Base-by-base conservation (phyloP, 2,329 filamentous ascomycete genomes). In the Fusarium nodosum region DNA sequence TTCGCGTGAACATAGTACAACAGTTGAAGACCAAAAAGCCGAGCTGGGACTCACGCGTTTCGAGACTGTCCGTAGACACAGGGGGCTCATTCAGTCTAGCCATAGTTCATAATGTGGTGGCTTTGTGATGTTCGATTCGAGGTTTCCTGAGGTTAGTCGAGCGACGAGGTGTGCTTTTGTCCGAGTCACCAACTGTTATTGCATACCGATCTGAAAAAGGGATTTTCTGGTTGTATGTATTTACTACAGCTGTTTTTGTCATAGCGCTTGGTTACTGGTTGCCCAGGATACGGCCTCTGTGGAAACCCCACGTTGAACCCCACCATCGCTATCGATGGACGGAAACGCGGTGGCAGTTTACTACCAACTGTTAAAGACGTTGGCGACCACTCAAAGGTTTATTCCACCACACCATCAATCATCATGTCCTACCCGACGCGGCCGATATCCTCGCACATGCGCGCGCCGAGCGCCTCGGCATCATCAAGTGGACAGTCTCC, bases 11-110 rank as follows among this genome's bases (percentile, higher is more conserved):
- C 38, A 42, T 44, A 31, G 26, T 50, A 54, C 38, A 34, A 26
- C 47, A 55, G 18, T 34, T 44, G 11, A 44, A 30, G 53, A 7
- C 28, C 54, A 55, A 66, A 47, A 36, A 51, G 31, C 47, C 60
- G 53, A 47, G 39, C 31, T 45, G 47, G 48, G 11, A 86, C 90
- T 79, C 84, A 93, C 91, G 83, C 77, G 86, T 89, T 77, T 94
- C 92, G 72, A 93, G 80, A 77, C 84, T 90, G 81, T 93, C 91
- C 77, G 84, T 85, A 75, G 90, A 86, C 81, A 86, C 82, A 68
- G 88, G 85, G 77, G 87, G 87, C 84, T 94, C 92, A 82, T 94
- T 94, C 73, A 95, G 86, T 82, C 92, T 88, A 82, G 92, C 92
- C 92, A 95, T 95, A 75, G 80, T 78, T 83, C 83, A 79, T 78